Percentiles rank a stretch among this genome's conserved stretches.
phyloP scores from a whole-genome alignment of 768 basidiomycete species.

The Amanita thiersii region DNA sequence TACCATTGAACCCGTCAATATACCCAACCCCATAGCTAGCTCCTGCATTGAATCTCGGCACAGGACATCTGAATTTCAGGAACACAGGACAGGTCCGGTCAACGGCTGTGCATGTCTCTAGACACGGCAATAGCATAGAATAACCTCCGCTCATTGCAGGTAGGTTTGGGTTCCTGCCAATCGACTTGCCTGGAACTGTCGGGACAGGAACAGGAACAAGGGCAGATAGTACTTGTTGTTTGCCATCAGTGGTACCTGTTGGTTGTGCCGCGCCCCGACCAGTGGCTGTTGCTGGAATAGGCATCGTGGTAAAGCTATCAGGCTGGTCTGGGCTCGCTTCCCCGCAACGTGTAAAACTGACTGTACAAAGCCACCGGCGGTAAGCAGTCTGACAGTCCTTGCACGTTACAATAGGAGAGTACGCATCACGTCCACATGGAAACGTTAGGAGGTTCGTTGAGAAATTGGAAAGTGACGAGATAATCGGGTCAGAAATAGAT shows the following conservation, averaged over 20 bases:
- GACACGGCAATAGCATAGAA: slow-evolving; percentile 64
- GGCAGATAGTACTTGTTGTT: slow-evolving; percentile 36
- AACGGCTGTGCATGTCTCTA: slow-evolving; percentile 67
- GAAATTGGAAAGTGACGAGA: slow-evolving; percentile 64
- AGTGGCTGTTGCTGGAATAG: slow-evolving; percentile 23
- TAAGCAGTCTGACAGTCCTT: slow-evolving; percentile 69
- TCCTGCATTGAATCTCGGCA: slow-evolving; percentile 49
- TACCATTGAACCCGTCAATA: slow-evolving; percentile 48
- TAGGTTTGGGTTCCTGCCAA: slow-evolving; percentile 35
- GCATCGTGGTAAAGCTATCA: slow-evolving; percentile 23
- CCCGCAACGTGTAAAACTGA: slow-evolving; percentile 68
- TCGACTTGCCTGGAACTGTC: slow-evolving; percentile 4
- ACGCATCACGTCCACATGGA: slow-evolving; percentile 73
- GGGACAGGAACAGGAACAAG: slow-evolving; percentile 32
- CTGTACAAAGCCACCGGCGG: slow-evolving; percentile 68
- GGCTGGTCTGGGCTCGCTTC: slow-evolving; percentile 36
- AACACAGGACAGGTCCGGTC: slow-evolving; percentile 75
- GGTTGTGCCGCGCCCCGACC: slow-evolving; percentile 20
- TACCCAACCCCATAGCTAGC: slow-evolving; percentile 72
- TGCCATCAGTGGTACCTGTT: slow-evolving; percentile 14
- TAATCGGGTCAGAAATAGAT: slow-evolving; percentile 39
- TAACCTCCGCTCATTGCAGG: slow-evolving; percentile 40
- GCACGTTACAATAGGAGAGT: slow-evolving; percentile 74
- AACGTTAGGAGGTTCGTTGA: slow-evolving; percentile 63
- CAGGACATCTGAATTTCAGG: slow-evolving; percentile 64